These are phyloP conservation scores for Colletotrichum sp. DNA, from an alignment of 2,329 filamentous ascomycete genomes.

Conservation along the genomic window DNA sequence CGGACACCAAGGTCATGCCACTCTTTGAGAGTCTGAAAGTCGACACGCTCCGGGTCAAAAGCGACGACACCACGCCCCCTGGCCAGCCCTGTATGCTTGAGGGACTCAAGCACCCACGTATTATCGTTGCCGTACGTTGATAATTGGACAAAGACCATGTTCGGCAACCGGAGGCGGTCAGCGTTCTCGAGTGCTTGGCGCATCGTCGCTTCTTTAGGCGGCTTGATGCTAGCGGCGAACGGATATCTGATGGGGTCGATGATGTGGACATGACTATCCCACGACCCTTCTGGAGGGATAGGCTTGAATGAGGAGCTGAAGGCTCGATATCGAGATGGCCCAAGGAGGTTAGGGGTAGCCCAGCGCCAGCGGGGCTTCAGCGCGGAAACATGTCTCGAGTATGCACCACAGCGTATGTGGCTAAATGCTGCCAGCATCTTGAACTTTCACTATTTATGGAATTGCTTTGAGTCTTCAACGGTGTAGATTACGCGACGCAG, in stretches of 20 bases:
- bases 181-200: not conserved
- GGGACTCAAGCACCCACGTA: not conserved
- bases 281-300: not conserved
- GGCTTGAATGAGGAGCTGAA: rapidly evolving
- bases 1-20: not conserved
- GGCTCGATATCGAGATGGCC: not conserved
- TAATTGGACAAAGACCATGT: not conserved
- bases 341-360: rapidly evolving
- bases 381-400: not conserved
- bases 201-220: not conserved
- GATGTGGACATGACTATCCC: not conserved
- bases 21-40: not conserved
- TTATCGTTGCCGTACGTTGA: not conserved
- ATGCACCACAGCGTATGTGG: too few species aligned
- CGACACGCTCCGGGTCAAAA: not conserved
- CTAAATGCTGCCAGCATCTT: too few species aligned
- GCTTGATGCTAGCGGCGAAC: not conserved
- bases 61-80: not conserved
- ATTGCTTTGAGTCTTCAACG: too few species aligned
- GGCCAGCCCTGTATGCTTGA: rapidly evolving
- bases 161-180: rapidly evolving
- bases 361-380: too few species aligned
- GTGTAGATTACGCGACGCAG: too few species aligned
- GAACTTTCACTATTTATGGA: too few species aligned
- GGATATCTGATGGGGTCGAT: not conserved